Evolutionary conservation across 768 basidiomycete genomes (phyloP), one percentile per base, ranked within the genome.

Genomic region (Candolleomyces aberdarensis): DNA sequence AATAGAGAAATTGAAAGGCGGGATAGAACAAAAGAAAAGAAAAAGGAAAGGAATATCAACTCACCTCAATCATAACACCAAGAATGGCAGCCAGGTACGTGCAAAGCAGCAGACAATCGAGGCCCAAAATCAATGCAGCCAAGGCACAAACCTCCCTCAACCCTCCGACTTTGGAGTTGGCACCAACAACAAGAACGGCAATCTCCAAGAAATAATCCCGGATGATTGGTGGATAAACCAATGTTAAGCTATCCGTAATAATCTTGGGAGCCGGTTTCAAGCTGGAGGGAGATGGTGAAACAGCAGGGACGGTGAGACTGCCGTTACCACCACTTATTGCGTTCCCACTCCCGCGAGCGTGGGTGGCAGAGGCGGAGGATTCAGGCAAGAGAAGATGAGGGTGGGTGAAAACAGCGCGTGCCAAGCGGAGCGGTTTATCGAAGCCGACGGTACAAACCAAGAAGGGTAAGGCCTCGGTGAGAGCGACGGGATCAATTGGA

Each of bases 391-490:
- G 75, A 40, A 87, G 74, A 52, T 90, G 84, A 2, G 91, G 92
- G 66, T 95, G 91, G 31, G 85, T 83, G 75, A 98, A 93, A 15
- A 98, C 92, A 2, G 94, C 89, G 13, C 88, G 83, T 2, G 95
- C 96, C 26, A 99, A 86, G 7, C 92, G 85, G 50, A 96, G 87
- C 0, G 96, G 96, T 72, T 99, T 98, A 76, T 99, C 97, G 72
- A 98, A 99, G 7, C 96, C 96, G 62, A 99, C 87, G 1, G 95
- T 97, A 73, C 96, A 96, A 40, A 99, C 96, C 52, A 98, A 80
- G 86, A 98, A 98, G 0, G 97, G 97, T 0, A 99, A 83, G 0
- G 97, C 96, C 73, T 99, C 97, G 10, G 92, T 94, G 55, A 99
- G 82, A 10, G 89, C 88, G 57, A 98, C 89, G 1, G 94, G 94